phyloP scores from a whole-genome alignment of 108 stramenopile genomes.

The Nitzschia palea region DNA sequence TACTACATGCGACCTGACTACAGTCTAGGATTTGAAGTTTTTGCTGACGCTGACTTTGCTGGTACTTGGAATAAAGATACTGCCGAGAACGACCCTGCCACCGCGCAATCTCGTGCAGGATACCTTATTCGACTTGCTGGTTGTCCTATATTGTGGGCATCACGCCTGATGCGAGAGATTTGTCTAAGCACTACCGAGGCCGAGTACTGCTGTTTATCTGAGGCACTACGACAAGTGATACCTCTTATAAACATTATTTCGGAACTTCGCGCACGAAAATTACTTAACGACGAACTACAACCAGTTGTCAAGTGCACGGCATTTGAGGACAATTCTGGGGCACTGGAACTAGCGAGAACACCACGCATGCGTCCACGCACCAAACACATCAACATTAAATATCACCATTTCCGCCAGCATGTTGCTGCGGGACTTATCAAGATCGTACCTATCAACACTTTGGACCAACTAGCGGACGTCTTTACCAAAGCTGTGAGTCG shows the following conservation, averaged over 20 bases:
- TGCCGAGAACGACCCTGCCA: slow-evolving; percentile 15
- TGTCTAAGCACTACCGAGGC: slow-evolving; percentile 34
- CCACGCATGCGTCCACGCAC: slow-evolving; percentile 33
- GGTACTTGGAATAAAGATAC: slow-evolving; percentile 39
- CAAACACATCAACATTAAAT: slow-evolving; percentile 37
- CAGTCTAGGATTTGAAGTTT: slow-evolving; percentile 35
- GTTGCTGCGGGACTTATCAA: not conserved
- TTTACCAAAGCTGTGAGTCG: slow-evolving; percentile 30
- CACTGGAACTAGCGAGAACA: slow-evolving; percentile 18
- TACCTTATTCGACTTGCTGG: slow-evolving; percentile 24
- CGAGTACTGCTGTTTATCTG: slow-evolving; percentile 27
- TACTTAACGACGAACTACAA: not conserved
- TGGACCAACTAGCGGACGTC: slow-evolving; percentile 36
- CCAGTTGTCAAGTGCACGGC: slow-evolving; percentile 19
- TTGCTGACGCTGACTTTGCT: slow-evolving; percentile 51
- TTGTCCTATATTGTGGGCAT: slow-evolving; percentile 30
- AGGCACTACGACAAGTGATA: slow-evolving; percentile 24
- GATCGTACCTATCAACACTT: slow-evolving; percentile 23
- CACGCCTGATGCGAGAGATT: slow-evolving; percentile 27
- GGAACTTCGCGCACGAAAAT: slow-evolving; percentile 16
- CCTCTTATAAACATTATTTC: slow-evolving; percentile 28
- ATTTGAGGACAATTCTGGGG: slow-evolving; percentile 41
- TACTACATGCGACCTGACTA: slow-evolving; percentile 21
- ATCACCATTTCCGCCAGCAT: slow-evolving; percentile 1
- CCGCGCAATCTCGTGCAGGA: slow-evolving; percentile 23